These are phyloP conservation scores for Debaryomyces sp. DNA, from an alignment of 1,139 yeast species.

Conservation along the genomic window DNA sequence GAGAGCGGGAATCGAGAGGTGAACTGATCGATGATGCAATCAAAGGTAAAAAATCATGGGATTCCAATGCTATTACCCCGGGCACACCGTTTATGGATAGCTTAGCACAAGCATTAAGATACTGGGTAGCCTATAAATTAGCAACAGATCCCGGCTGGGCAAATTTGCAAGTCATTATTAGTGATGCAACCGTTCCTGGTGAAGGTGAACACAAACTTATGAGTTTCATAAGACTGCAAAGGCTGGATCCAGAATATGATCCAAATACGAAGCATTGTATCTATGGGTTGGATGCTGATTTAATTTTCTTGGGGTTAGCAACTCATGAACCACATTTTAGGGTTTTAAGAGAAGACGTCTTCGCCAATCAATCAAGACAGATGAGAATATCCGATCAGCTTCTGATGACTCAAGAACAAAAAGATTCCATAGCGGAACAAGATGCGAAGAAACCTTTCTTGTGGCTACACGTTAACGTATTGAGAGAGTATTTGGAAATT, in stretches of 20 bases:
- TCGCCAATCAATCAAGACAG: slow-evolving; percentile 62
- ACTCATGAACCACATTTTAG: slow-evolving; percentile 97
- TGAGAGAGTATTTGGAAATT: slow-evolving; percentile 84
- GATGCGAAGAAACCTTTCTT: slow-evolving; percentile 83
- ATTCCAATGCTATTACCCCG: slow-evolving; percentile 97
- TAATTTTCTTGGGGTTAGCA: slow-evolving; percentile 92
- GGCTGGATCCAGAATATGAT: slow-evolving; percentile 82
- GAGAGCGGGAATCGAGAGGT: slow-evolving; percentile 59
- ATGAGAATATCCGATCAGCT: slow-evolving; percentile 54
- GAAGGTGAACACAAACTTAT: slow-evolving; percentile 99
- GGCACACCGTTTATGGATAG: slow-evolving; percentile 98
- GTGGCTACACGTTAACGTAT: slow-evolving; percentile 88
- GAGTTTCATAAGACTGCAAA: slow-evolving; percentile 86
- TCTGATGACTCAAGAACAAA: slow-evolving; percentile 63
- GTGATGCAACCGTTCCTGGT: slow-evolving; percentile 98
- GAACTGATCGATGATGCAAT: slow-evolving; percentile 66
- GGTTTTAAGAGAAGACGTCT: slow-evolving; percentile 93
- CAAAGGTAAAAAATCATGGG: slow-evolving; percentile 68
- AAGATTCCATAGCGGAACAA: slow-evolving; percentile 51
- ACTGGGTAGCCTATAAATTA: slow-evolving; percentile 88
- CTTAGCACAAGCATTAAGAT: slow-evolving; percentile 77
- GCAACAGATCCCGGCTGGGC: slow-evolving; percentile 92
- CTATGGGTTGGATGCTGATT: slow-evolving; percentile 97
- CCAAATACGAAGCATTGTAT: slow-evolving; percentile 93
- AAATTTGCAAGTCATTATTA: slow-evolving; percentile 75